phyloP scores from a whole-genome alignment of 345 rosid species.

The Corchorus capsularis region DNA sequence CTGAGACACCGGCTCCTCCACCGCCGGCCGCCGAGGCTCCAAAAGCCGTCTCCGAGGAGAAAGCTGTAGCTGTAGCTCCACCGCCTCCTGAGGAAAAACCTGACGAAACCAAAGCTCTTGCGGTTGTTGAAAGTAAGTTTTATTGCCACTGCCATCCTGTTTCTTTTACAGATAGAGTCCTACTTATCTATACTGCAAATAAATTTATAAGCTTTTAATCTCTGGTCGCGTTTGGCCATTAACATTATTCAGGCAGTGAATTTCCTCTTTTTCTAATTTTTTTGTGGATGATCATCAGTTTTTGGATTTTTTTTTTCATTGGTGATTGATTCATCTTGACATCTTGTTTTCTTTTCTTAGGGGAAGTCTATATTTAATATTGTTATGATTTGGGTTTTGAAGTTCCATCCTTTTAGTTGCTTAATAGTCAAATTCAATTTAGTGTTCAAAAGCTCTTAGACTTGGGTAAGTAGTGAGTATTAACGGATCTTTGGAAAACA shows the following conservation, averaged over 20 bases:
- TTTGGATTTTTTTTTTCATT: too few relatives aligned
- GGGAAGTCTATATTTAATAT: neutral
- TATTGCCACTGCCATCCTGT: neutral
- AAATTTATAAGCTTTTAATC: neutral
- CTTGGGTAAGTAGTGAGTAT: too few relatives aligned
- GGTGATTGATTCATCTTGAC: neutral
- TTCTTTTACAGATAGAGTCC: neutral
- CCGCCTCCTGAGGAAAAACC: constrained; percentile 29
- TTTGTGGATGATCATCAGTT: too few relatives aligned
- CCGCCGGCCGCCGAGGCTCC: constrained; percentile 28
- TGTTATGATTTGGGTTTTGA: neutral
- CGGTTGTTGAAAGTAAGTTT: constrained; percentile 55
- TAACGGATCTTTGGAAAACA: neutral
- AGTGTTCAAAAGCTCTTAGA: neutral
- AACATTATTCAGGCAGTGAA: neutral
- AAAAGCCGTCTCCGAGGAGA: constrained; percentile 38
- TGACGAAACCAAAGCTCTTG: constrained; percentile 64
- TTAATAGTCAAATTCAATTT: neutral
- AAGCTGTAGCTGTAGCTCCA: constrained; percentile 19
- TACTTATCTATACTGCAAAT: too few relatives aligned
- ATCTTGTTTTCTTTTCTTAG: neutral
- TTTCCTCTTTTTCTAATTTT: neutral
- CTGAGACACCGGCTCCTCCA: constrained; percentile 31
- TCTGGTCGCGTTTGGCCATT: neutral
- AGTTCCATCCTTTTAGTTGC: neutral